Evolutionary conservation across 2,329 filamentous ascomycete species (phyloP), one percentile per base, ranked within the genome.

Genomic region (Xylariaceae sp.): DNA sequence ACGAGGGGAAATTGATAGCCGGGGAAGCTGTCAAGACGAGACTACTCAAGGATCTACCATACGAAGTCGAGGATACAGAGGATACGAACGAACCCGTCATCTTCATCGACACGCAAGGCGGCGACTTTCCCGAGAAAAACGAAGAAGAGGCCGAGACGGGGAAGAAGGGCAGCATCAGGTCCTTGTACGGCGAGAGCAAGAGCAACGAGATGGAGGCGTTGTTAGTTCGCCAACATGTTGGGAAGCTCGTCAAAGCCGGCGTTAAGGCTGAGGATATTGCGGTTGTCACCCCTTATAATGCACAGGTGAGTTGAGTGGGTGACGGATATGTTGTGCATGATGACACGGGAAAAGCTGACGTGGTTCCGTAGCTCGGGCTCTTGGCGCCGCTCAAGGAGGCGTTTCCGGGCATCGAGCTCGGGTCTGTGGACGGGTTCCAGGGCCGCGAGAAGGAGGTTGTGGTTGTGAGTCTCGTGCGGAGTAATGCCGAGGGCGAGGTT

Each of bases 361-460:
- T 50, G 57, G 45, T 37, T 34, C 18, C 41, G 18, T 18, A 95
- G 84, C 82, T 97, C 41, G 88, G 89, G 3, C 75, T 95, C 9
- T 78, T 97, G 55, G 87, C 91, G 44, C 80, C 88, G 65, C 81
- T 99, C 53, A 94, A 93, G 71, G 89, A 94, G 61, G 78, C 80
- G 45, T 96, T 88, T 68, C 88, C 89, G 0, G 91, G 88, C 10
- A 85, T 99, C 54, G 94, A 99, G 73, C 80, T 99, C n/a, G 94
- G 94, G 39, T 96, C 91, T 68, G 90, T 99, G 1, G 94, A 99
- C 73, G 94, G 93, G 1, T 99, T 99, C 72, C 94, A 99, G 74
- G 94, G 94, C 39, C 85, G 94, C 15, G 94, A 99, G 75, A 99
- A 99, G 75, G 94, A 99, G 74, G 94, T 90, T 2, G 88, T 99